These are phyloP conservation scores for Pestalotiopsis sp. DNA, from an alignment of 2,329 filamentous ascomycete genomes.

Conservation along the genomic window DNA sequence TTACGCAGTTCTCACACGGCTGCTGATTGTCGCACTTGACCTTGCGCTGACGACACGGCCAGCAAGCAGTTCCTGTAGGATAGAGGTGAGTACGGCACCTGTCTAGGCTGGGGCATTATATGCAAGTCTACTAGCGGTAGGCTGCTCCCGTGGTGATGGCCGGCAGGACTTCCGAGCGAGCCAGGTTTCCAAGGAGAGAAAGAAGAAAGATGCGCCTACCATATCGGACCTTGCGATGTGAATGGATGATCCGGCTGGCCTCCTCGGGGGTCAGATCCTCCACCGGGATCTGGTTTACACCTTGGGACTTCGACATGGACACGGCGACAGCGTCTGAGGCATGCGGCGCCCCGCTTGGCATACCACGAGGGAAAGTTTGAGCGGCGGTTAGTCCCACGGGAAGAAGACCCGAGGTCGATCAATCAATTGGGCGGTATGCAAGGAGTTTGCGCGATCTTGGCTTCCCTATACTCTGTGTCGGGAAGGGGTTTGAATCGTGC, in stretches of 20 bases:
- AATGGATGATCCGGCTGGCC: conserved; percentile 69
- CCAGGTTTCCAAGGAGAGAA: not conserved
- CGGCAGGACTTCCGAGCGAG: not conserved
- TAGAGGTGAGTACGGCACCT: not conserved
- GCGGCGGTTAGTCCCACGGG: not conserved
- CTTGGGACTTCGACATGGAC: conserved; percentile 31
- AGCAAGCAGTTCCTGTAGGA: conserved; percentile 60
- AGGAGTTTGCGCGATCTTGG: not conserved
- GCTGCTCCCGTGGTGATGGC: not conserved
- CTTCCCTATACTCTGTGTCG: not conserved
- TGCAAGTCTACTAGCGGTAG: conserved; percentile 11
- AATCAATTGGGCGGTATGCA: conserved; percentile 3
- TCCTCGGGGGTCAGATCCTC: conserved; percentile 66
- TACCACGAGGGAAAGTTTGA: not conserved
- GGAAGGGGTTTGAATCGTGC: not conserved
- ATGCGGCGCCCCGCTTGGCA: conserved; percentile 12
- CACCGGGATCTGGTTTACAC: conserved; percentile 43
- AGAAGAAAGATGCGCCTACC: too few species aligned
- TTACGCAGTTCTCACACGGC: conserved; percentile 70
- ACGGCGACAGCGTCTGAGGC: not conserved
- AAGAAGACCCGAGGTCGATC: not conserved
- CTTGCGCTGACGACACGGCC: conserved; percentile 69
- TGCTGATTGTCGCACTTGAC: conserved; percentile 72
- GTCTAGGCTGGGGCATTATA: not conserved
- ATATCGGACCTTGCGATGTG: conserved; percentile 69